A percentile compares a stretch with the other conserved stretches of the same genome.
Conservation (phyloP, 768 basidiomycete genomes). For the Calocera cornea region DNA sequence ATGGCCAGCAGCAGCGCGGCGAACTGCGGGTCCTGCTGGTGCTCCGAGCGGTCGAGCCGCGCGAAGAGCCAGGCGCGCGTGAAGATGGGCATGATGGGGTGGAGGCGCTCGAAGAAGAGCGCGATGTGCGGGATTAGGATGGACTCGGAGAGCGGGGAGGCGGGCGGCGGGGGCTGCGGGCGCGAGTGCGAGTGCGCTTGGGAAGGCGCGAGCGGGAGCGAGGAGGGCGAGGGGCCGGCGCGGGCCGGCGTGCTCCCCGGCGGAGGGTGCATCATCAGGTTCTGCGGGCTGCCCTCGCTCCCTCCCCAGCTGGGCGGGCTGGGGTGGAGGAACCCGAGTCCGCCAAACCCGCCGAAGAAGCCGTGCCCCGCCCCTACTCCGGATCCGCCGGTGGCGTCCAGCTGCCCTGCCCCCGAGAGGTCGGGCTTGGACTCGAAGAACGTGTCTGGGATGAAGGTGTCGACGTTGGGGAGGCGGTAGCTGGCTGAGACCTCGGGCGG, state of each 20-base stretch:
- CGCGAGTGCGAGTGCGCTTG: background rate
- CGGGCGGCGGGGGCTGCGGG: background rate
- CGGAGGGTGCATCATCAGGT: background rate
- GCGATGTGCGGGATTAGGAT: slow-evolving; percentile 18
- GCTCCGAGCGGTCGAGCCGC: slow-evolving; percentile 8
- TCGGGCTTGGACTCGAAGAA: no score
- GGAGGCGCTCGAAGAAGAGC: slow-evolving; percentile 17
- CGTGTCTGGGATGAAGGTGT: background rate
- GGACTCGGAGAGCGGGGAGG: slow-evolving; percentile 12
- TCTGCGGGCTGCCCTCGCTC: background rate
- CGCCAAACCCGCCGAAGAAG: background rate
- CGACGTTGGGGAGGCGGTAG: background rate
- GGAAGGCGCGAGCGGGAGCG: background rate
- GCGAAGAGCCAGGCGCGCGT: slow-evolving; percentile 11
- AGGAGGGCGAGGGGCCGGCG: background rate
- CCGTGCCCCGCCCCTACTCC: background rate
- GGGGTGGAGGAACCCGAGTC: background rate
- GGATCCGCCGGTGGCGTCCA: no score
- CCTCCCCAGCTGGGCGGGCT: background rate
- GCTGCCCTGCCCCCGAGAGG: no score
- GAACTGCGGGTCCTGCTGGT: slow-evolving; percentile 11
- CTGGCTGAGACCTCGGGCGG: background rate
- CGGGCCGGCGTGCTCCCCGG: slow-evolving; percentile 5
- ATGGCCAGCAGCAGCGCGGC: slow-evolving; percentile 15
- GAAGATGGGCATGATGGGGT: slow-evolving; percentile 19